Base-by-base conservation (phyloP, 1,284 basidiomycete species). In the Apiotrichum sp. region DNA sequence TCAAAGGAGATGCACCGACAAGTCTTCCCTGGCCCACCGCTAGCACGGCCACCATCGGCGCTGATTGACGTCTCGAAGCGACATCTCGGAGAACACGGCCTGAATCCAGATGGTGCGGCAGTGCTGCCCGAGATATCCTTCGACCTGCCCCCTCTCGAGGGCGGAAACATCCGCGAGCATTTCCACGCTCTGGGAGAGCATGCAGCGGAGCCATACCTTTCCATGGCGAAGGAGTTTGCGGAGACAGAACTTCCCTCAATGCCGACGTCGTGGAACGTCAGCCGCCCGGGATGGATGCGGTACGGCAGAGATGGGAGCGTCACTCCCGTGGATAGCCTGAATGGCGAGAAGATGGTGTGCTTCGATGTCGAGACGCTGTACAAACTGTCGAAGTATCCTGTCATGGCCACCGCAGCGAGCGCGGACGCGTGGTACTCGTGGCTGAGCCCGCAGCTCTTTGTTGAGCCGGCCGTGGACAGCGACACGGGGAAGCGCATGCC, bases 361-460 rank as follows among this genome's bases (percentile, higher is more conserved):
- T 97, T 98, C 65, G 96, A 99, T 72, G 89, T 98, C 49, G 95
- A 98, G 76, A 93, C 90, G 0, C 82, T 98, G 79, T 91, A 92
- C 14, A 82, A 83, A 40, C 82, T 89, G 58, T 86, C 88, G 46
- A 84, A 84, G 0, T 93, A 86, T 66, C 83, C 95, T 2, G 81
- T 98, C 68, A 88, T 98, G 81, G 93, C 96, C 0, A 89, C 87
- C 55, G 93, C 93, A 2, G 88, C 84, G 0, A 86, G 91, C 4
- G 79, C 81, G 14, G 84, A 84, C 39, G 86, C 86, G 1, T 98
- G 95, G 93, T 98, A 98, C 71, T 84, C 85, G 4, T 99, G 96
- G 95, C 83, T 97, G 56, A 93, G 89, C 1, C 95, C 95, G 0
- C 95, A 92, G 85, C 78, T 99, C 4, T 81, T 97, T 5, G 83